Evolutionary conservation across 768 basidiomycete genomes (phyloP), one percentile per base, ranked within the genome.

Genomic region (Ramaria sp.): DNA sequence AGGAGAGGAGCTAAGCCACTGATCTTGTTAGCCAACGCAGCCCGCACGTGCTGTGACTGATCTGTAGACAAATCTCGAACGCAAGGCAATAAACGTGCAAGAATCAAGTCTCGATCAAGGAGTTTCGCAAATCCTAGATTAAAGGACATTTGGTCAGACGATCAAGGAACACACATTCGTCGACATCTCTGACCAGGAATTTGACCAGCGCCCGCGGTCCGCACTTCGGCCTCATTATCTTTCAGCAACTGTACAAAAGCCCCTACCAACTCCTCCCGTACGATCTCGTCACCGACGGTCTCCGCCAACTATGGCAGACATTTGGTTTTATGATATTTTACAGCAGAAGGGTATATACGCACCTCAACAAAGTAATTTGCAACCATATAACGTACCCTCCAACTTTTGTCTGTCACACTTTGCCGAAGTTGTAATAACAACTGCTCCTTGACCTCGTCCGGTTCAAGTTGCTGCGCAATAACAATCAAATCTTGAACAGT

Each of bases 311-410:
- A 56, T 24, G 48, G 57, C 2, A 27, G 38, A 37, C 60, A 55
- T 53, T 56, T 38, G 13, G 20, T 15, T n/a, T 15, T 9, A 34
- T 7, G 5, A 30, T 32, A 15, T 16, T 12, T 34, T 37, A 37
- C 34, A 37, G 13, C 28, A 50, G 45, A 60, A 43, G 27, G 38
- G 27, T 32, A 1, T 22, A 36, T 15, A 59, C 73, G 55, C 59
- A 88, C 91, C 77, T 93, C 87, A 60, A 98, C 96, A 70, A 98
- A 98, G 67, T 97, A 90, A 59, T 81, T 91, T 1, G 94, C 95
- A 15, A 93, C 92, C 94, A 98, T 97, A 69, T 97, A 99, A 66
- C 96, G 77, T 51, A 99, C 96, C 61, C 96, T 77, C 96, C 96
- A 99, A 66, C 92, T 95, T 75, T 97, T 96, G 69, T 99, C 96